A percentile compares a stretch with the other conserved stretches of the same genome.
These are phyloP conservation scores for Knoxia roxburghii DNA, from an alignment of 257 asterid species.

Conservation along the genomic window DNA sequence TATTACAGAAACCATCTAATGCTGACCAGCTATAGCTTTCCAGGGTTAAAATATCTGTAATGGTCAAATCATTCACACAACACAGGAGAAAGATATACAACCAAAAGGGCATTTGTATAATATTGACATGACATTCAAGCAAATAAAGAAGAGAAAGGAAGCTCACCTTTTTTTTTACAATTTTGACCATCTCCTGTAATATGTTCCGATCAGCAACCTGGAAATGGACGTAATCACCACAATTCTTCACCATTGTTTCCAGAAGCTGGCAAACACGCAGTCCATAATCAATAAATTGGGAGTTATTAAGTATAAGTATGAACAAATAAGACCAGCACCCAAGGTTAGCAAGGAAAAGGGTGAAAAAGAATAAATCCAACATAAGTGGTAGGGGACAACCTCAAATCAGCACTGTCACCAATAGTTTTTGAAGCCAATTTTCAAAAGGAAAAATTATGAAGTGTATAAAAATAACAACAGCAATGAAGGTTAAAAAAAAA, in stretches of 20 bases:
- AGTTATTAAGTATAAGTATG: background rate
- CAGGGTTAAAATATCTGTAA: background rate
- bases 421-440: background rate
- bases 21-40: background rate
- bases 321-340: background rate
- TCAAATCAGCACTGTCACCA: background rate
- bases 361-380: background rate
- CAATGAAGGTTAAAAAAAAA: background rate
- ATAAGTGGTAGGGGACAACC: background rate
- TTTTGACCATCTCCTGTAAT: conserved; percentile 87
- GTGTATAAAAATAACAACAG: too few species aligned
- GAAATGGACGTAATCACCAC: conserved; percentile 86
- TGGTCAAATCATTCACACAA: background rate
- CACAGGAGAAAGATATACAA: too few species aligned
- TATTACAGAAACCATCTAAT: background rate
- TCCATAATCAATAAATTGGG: conserved; percentile 10
- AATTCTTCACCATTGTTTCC: conserved; percentile 97
- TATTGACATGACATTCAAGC: background rate
- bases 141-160: conserved; percentile 7
- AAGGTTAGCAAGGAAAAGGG: background rate
- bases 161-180: conserved; percentile 76
- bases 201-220: conserved; percentile 84
- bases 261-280: conserved; percentile 47
- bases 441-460: background rate
- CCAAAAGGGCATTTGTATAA: too few species aligned